Conservation (phyloP, 768 basidiomycete species). For the Myochromella boudieri region DNA sequence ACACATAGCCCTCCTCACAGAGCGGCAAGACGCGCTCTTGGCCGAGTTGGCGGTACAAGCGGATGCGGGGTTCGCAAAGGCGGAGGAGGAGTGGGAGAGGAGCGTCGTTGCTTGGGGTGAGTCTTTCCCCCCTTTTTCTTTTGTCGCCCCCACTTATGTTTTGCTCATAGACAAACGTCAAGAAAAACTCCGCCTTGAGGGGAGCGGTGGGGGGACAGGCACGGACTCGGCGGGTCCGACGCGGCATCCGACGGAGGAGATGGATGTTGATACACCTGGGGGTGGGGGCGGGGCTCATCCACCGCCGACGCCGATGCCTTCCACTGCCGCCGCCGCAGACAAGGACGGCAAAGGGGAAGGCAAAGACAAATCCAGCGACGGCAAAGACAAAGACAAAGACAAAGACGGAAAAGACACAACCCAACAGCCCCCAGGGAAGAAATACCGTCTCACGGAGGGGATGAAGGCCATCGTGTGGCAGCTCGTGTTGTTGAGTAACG, state of each 20-base stretch:
- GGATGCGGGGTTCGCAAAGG: slow-evolving; percentile 63
- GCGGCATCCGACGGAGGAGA: slow-evolving; percentile 46
- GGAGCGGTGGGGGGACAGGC: slow-evolving; percentile 23
- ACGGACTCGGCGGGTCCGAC: slow-evolving; percentile 40
- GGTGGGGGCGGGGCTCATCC: too few relatives aligned
- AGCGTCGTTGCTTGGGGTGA: slow-evolving; percentile 68
- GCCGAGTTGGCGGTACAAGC: slow-evolving; percentile 61
- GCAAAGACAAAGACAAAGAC: slow-evolving; percentile 22
- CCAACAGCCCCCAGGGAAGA: slow-evolving; percentile 68
- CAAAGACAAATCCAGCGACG: slow-evolving; percentile 21
- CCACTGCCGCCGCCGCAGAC: slow-evolving; percentile 5
- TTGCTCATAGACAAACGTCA: slow-evolving; percentile 45
- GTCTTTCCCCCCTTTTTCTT: slow-evolving; percentile 2
- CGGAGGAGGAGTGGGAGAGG: slow-evolving; percentile 77
- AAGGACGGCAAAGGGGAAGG: too few relatives aligned
- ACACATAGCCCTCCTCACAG: slow-evolving; percentile 63
- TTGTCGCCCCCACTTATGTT: background rate
- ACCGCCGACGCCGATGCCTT: slow-evolving; percentile 2
- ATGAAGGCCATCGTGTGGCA: slow-evolving; percentile 85
- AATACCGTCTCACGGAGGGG: slow-evolving; percentile 74
- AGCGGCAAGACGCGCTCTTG: slow-evolving; percentile 70
- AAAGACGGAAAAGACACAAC: slow-evolving; percentile 28
- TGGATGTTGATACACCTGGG: slow-evolving; percentile 34
- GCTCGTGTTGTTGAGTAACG: slow-evolving; percentile 78
- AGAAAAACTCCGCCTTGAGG: slow-evolving; percentile 49